A percentile compares a stretch with the other conserved stretches of the same genome.
Evolutionary conservation across 352 stramenopile genomes (phyloP).

Genomic region (Pythium vanterpoolii): DNA sequence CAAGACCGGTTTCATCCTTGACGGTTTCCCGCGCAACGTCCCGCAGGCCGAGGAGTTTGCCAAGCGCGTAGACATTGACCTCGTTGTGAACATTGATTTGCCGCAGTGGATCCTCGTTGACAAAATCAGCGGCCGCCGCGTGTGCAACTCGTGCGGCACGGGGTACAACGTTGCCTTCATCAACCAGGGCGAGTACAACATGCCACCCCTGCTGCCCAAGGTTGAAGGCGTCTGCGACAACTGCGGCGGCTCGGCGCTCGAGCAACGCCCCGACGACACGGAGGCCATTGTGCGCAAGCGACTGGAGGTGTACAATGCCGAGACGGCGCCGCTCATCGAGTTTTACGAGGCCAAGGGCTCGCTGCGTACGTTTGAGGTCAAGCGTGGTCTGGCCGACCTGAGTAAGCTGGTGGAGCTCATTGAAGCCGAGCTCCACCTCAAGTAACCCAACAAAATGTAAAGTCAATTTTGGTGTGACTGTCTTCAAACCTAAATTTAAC

Average conservation of each 20-base stretch:
- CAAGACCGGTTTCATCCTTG: constrained; percentile 81
- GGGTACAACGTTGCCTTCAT: constrained; percentile 90
- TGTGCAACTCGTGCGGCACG: constrained; percentile 79
- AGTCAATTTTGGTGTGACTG: background rate
- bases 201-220: constrained; percentile 88
- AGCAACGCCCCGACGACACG: constrained; percentile 80
- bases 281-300: constrained; percentile 78
- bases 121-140: constrained; percentile 85
- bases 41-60: constrained; percentile 83
- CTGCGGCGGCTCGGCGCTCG: constrained; percentile 67
- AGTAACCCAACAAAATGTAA: constrained; percentile 24
- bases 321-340: constrained; percentile 84
- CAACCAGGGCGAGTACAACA: constrained; percentile 83
- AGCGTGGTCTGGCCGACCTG: constrained; percentile 79
- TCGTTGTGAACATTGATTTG: constrained; percentile 88
- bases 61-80: constrained; percentile 66
- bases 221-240: constrained; percentile 75
- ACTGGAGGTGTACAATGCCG: constrained; percentile 86
- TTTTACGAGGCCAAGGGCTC: constrained; percentile 83
- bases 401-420: constrained; percentile 75
- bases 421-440: constrained; percentile 49
- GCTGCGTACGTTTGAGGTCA: constrained; percentile 83
- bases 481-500: background rate
- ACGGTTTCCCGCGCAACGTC: constrained; percentile 89
- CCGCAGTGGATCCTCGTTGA: constrained; percentile 86